Evolutionary conservation across 176 grass and related monocot genomes (phyloP).

Genomic region (Bonia amplexicaulis): DNA sequence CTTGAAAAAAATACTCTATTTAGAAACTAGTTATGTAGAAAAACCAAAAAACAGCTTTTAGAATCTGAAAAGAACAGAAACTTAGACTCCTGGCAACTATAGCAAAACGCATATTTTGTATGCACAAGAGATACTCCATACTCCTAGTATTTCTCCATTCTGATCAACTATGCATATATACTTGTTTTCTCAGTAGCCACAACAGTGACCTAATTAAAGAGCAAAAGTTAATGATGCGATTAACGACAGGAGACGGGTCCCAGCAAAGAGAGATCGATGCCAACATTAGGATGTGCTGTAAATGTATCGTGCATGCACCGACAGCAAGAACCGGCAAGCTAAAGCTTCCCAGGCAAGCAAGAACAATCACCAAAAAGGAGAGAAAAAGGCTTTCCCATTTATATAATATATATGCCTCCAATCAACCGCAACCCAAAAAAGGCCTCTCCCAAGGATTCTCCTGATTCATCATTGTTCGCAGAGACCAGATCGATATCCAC

Average conservation of each 20-base stretch:
- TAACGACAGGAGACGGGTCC: background rate
- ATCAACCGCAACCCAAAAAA: conserved; percentile 24
- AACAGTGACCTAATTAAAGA: background rate
- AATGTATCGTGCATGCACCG: conserved; percentile 23
- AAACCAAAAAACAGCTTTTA: too few relatives aligned
- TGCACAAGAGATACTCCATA: too few relatives aligned
- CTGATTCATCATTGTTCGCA: background rate
- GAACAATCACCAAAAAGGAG: background rate
- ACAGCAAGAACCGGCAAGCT: conserved; percentile 31
- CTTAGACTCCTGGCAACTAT: too few relatives aligned
- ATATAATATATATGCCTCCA: conserved; percentile 4
- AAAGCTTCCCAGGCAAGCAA: conserved; percentile 1
- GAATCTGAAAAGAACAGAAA: too few relatives aligned
- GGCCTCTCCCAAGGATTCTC: background rate
- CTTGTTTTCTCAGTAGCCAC: background rate
- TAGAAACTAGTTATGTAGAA: too few relatives aligned
- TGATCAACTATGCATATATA: too few relatives aligned
- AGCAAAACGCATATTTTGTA: too few relatives aligned
- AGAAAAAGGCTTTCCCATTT: conserved; percentile 3
- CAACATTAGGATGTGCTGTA: background rate
- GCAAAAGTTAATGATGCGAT: background rate
- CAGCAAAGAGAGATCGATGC: background rate
- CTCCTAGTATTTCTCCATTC: too few relatives aligned
- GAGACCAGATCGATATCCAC: conserved; percentile 1
- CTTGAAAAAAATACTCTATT: too few relatives aligned